Evolutionary conservation across 1,139 yeast genomes (phyloP).

Genomic region (Pichiaceae sp.): DNA sequence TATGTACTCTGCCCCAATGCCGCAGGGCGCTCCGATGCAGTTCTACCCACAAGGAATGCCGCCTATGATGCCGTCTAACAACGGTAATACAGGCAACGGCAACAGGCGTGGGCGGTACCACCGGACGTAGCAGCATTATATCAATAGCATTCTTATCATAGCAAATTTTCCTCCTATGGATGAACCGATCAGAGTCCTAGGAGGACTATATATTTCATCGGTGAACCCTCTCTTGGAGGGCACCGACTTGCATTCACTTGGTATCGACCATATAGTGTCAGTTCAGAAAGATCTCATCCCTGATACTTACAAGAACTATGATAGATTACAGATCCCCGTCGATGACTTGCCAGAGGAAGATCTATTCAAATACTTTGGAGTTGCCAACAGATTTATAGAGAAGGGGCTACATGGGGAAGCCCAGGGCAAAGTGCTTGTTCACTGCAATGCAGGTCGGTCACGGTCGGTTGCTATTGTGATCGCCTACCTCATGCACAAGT

Average conservation of each 20-base stretch:
- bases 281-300: slow-evolving; percentile 60
- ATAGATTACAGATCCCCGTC: slow-evolving; percentile 55
- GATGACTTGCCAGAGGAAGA: slow-evolving; percentile 62
- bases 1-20: slow-evolving; percentile 12
- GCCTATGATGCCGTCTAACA: slow-evolving; percentile 3
- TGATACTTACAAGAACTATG: slow-evolving; percentile 37
- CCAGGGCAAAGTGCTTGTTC: slow-evolving; percentile 35
- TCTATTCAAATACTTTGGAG: slow-evolving; percentile 51
- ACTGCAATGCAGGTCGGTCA: slow-evolving; percentile 85
- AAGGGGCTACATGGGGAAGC: slow-evolving; percentile 43
- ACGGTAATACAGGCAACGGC: not conserved
- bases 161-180: not conserved
- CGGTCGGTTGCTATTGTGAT: slow-evolving; percentile 66
- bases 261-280: slow-evolving; percentile 64
- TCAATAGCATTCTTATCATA: not conserved
- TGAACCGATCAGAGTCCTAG: slow-evolving; percentile 38
- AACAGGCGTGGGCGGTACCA: too few relatives aligned
- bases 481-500: slow-evolving; percentile 74
- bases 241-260: slow-evolving; percentile 33
- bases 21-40: slow-evolving; percentile 4
- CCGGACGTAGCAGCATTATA: not conserved
- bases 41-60: slow-evolving; percentile 2
- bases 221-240: slow-evolving; percentile 42
- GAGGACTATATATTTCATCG: slow-evolving; percentile 57
- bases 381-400: slow-evolving; percentile 60